phyloP scores from a whole-genome alignment of 257 asterid species.

The Striga asiatica region DNA sequence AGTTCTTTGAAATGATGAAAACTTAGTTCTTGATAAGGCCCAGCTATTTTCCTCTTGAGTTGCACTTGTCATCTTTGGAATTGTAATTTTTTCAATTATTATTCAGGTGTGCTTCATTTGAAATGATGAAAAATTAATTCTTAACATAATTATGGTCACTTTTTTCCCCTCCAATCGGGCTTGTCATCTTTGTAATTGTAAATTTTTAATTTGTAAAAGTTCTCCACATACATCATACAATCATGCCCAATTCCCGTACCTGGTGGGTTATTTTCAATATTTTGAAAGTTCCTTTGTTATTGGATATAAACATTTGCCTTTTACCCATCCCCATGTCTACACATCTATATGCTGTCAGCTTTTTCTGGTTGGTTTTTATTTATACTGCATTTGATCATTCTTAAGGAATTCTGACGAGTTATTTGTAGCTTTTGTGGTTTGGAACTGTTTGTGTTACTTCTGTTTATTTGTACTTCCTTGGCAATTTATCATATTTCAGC shows the following conservation, averaged over 20 bases:
- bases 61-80: too few relatives aligned
- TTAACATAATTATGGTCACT: constrained; percentile 1
- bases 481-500: too few relatives aligned
- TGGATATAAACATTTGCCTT: not conserved
- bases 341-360: not conserved
- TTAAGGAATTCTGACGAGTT: too few relatives aligned
- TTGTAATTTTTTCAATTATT: too few relatives aligned
- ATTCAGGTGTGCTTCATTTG: constrained; percentile 50
- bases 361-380: not conserved
- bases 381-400: not conserved
- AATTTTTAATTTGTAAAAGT: not conserved
- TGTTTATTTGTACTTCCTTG: too few relatives aligned
- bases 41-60: too few relatives aligned
- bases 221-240: not conserved
- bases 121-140: not conserved
- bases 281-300: not conserved
- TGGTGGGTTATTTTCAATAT: not conserved
- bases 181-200: not conserved
- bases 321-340: not conserved
- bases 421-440: too few relatives aligned
- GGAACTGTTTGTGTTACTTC: too few relatives aligned
- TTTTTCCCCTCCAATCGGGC: not conserved
- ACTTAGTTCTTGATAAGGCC: not conserved
- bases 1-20: not conserved
- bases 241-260: not conserved